These are phyloP conservation scores for Heterobasidion occidentale DNA, from an alignment of 1,284 basidiomycete genomes.

Conservation along the genomic window DNA sequence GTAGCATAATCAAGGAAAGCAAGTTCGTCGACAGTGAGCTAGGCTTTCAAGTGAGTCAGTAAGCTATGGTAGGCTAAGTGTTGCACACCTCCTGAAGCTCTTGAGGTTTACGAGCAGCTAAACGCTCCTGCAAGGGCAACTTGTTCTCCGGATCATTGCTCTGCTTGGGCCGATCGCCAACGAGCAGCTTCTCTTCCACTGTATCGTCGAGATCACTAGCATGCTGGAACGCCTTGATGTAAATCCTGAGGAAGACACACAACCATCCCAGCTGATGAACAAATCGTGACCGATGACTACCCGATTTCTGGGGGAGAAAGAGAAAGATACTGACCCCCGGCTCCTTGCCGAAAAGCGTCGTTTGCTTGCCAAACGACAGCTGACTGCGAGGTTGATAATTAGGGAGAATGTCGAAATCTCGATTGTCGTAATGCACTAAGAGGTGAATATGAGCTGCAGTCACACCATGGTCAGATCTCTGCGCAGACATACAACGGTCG, in stretches of 20 bases:
- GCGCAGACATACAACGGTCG: conserved; percentile 51
- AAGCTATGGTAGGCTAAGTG: neutral
- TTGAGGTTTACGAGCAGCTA: conserved; percentile 39
- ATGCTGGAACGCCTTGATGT: conserved; percentile 67
- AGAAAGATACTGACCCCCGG: conserved; percentile 44
- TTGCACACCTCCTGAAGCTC: conserved; percentile 46
- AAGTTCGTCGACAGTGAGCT: conserved; percentile 62
- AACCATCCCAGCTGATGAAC: conserved; percentile 57
- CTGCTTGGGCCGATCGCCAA: conserved; percentile 71
- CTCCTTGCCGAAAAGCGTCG: conserved; percentile 50
- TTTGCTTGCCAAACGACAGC: conserved; percentile 54
- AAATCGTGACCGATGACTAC: neutral
- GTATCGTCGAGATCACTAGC: conserved; percentile 70
- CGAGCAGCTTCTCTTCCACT: conserved; percentile 69
- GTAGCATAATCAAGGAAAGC: conserved; percentile 49
- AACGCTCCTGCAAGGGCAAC: conserved; percentile 47
- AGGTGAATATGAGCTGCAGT: neutral
- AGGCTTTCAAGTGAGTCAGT: conserved; percentile 3
- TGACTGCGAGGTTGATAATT: conserved; percentile 61
- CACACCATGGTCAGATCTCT: neutral
- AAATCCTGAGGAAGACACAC: conserved; percentile 60
- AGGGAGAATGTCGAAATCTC: conserved; percentile 72
- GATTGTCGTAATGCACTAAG: conserved; percentile 71
- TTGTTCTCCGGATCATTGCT: conserved; percentile 40
- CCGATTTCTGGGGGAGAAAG: neutral